Evolutionary conservation across 2,329 filamentous ascomycete genomes (phyloP).

Genomic region (Arthrinium phaeospermum): DNA sequence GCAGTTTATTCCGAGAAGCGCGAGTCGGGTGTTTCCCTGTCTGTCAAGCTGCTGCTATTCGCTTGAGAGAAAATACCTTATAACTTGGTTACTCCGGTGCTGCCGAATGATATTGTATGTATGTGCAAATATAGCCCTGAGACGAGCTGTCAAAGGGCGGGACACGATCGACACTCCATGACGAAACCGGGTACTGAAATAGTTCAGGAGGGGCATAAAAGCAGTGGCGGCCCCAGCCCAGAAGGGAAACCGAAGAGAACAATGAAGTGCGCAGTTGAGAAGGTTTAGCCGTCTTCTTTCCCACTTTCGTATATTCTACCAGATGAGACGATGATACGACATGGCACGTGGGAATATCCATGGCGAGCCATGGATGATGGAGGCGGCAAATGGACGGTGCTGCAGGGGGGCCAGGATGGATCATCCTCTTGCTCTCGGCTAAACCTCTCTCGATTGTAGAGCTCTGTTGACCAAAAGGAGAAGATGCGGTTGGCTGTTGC

Average conservation of each 20-base stretch:
- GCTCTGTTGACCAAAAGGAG: neutral
- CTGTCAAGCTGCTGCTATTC: neutral
- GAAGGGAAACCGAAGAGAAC: conserved; percentile 2
- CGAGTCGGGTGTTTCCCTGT: neutral
- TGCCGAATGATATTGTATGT: neutral
- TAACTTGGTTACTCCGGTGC: neutral
- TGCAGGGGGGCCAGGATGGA: neutral
- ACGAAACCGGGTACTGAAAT: neutral
- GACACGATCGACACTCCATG: neutral
- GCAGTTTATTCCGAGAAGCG: too few species aligned
- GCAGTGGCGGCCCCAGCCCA: neutral
- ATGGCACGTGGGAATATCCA: conserved; percentile 16
- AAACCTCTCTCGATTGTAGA: neutral
- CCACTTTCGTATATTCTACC: neutral
- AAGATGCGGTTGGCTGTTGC: neutral
- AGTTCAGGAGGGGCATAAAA: neutral
- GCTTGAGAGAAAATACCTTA: neutral
- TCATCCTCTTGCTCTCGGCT: neutral
- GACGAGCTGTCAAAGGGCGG: conserved; percentile 13
- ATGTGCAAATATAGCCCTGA: neutral
- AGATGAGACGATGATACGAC: conserved; percentile 16
- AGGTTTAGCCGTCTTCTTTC: neutral
- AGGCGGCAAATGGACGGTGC: neutral
- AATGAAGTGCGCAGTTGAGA: neutral
- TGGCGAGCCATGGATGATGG: conserved; percentile 5